Base-by-base conservation (phyloP, 805 yeast genomes). In the Nakazawaea siamensis region DNA sequence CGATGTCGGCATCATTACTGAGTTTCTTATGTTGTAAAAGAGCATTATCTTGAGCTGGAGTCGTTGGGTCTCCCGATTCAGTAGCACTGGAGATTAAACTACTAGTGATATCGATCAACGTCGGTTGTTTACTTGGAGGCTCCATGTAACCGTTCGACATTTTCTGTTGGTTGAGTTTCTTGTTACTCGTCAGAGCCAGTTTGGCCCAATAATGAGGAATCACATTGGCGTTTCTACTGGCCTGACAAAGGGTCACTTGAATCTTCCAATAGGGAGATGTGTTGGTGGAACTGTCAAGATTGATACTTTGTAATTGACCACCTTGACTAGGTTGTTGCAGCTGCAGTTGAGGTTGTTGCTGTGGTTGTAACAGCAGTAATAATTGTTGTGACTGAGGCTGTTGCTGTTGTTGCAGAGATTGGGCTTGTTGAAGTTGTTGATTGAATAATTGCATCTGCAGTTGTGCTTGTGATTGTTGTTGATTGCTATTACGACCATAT, bases 161-260 rank as follows among this genome's bases (percentile, higher is more conserved):
- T 18, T 33, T 36, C n/a, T n/a, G n/a, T 9, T 35, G 20, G 15
- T 33, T 27, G 18, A 19, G 19, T 17, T 40, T 34, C 25, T 31
- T 27, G 23, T 33, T 38, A 4, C 74, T 65, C 11, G 76, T 62
- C 5, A 95, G 95, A 19, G 86, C 87, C 43, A 76, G 76, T 40
- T 94, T 70, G 4, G 95, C 95, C 58, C 83, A 85, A 50, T 69
- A 78, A 57, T 85, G 95, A 3, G 94, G 83, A 18, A 71, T 55
- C 11, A 19, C 15, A 47, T 70, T 73, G 20, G 83, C 70, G 42
- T 64, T 69, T 53, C 92, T 71, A 4, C 92, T 80, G 32, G 80
- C 55, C 42, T 76, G 85, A 19, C 76, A 79, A 39, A 86, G 65
- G 51, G 78, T 86, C 31, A 65, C 59, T 58, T 85, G 95, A 52